Base-by-base conservation (phyloP, 306 rosid species). In the Leucaena leucocephala region DNA sequence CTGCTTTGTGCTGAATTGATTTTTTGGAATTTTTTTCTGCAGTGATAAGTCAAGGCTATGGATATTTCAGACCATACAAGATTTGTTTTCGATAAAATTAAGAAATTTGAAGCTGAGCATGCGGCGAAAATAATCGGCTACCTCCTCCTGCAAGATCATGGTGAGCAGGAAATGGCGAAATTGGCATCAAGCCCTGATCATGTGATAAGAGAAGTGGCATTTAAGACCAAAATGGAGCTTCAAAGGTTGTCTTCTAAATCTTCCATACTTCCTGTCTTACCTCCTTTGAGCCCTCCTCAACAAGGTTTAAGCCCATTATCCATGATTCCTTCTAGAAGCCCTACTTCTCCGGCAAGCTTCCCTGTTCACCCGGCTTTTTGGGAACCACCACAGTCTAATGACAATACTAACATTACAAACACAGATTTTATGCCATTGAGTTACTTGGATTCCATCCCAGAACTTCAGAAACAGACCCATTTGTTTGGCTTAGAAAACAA, bases 121-220 rank as follows among this genome's bases (percentile, higher is more conserved):
- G 88, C 76, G 2, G 61, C 66, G 6, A 90, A 82, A 80, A 94
- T 94, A 59, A 72, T 88, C 19, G 94, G 93, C 6, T 92, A 79
- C 70, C 77, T 94, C 62, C 91, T 92, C 74, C 36, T 90, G 19
- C 90, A 86, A 81, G 92, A 81, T 46, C 74, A 80, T 71, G 82
- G 85, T 34, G 94, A 88, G 42, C 85, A 85, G 63, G 88, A 90
- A 13, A 81, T 92, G 61, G 80, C 78, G 43, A 67, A 82, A 2
- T 59, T 94, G 76, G 97, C 97, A 15, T 50, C 83, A 16, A 86
- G 71, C 5, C 88, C 94, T 0, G 97, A 92, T 8, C 85, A 84
- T 9, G 8, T 82, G 35, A 64, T 94, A 38, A 82, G 75, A 11
- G 87, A 88, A 34, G 67, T 87, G 14, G 88, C 89, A 8, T 44